Evolutionary conservation across 2,329 filamentous ascomycete genomes (phyloP).

Genomic region (Nemania diffusa): DNA sequence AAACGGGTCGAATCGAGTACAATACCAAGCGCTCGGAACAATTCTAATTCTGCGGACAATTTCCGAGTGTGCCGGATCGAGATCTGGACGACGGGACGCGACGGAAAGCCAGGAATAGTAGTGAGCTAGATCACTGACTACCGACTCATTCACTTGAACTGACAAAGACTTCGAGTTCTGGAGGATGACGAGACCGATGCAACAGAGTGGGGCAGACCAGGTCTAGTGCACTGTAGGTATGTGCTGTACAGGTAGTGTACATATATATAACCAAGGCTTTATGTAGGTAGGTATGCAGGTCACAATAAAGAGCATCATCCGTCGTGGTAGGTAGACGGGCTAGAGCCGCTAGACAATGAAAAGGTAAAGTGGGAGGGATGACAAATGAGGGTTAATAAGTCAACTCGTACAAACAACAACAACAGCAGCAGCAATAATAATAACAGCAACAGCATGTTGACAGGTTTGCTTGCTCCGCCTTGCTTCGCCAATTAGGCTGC

Average conservation of each 20-base stretch:
- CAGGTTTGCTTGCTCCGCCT: no score
- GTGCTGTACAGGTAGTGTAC: background rate
- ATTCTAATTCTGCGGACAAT: background rate
- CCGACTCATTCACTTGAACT: conserved; percentile 15
- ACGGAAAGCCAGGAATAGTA: conserved; percentile 6
- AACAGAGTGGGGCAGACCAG: conserved; percentile 20
- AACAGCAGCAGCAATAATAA: no score
- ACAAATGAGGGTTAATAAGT: no score
- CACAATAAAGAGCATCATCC: no score
- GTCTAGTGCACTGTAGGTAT: background rate
- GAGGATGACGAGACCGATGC: conserved; percentile 30
- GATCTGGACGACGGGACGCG: background rate
- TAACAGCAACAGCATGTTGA: no score
- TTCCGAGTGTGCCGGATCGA: conserved; percentile 19
- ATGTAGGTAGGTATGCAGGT: background rate
- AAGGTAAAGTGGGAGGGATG: no score
- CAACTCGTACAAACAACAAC: no score
- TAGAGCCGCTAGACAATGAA: no score
- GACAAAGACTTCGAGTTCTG: conserved; percentile 12
- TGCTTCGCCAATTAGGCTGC: no score
- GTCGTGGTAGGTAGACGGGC: no score
- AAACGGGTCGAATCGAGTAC: background rate
- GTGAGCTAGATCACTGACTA: background rate
- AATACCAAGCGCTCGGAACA: background rate
- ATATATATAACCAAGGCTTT: no score